Evolutionary conservation across 352 stramenopile species (phyloP).

Genomic region (Phytophthora sp.): DNA sequence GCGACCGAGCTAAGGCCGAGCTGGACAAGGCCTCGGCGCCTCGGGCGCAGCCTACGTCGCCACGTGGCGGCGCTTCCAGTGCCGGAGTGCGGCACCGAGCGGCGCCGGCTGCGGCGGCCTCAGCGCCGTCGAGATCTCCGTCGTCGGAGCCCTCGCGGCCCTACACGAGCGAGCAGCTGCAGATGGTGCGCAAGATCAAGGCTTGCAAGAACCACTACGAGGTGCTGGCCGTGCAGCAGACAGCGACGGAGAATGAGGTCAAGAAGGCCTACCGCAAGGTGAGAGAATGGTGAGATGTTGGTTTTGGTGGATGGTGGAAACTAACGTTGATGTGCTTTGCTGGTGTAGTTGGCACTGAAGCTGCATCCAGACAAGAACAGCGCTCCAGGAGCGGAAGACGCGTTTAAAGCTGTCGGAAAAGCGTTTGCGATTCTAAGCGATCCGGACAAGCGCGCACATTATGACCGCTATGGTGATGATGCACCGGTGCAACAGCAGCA

Average conservation of each 20-base stretch:
- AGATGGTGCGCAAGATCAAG: conserved; percentile 90
- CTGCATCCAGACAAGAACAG: conserved; percentile 96
- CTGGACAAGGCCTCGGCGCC: conserved; percentile 47
- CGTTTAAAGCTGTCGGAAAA: conserved; percentile 96
- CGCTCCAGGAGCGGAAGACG: conserved; percentile 95
- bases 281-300: neutral
- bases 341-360: conserved; percentile 85
- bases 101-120: conserved; percentile 18
- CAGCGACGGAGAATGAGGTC: conserved; percentile 83
- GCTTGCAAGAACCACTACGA: conserved; percentile 91
- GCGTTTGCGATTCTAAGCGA: conserved; percentile 94
- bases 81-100: conserved; percentile 39
- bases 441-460: conserved; percentile 87
- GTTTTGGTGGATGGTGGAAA: neutral
- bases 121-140: conserved; percentile 32
- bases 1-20: conserved; percentile 71
- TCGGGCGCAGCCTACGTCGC: conserved; percentile 34
- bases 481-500: conserved; percentile 47
- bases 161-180: conserved; percentile 82
- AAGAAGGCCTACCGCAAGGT: conserved; percentile 94
- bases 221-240: conserved; percentile 78
- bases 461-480: conserved; percentile 81
- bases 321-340: conserved; percentile 12
- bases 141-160: conserved; percentile 55
- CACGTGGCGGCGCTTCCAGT: conserved; percentile 21